Evolutionary conservation across 768 basidiomycete genomes (phyloP).

Genomic region (Lanmaoa rubissima): DNA sequence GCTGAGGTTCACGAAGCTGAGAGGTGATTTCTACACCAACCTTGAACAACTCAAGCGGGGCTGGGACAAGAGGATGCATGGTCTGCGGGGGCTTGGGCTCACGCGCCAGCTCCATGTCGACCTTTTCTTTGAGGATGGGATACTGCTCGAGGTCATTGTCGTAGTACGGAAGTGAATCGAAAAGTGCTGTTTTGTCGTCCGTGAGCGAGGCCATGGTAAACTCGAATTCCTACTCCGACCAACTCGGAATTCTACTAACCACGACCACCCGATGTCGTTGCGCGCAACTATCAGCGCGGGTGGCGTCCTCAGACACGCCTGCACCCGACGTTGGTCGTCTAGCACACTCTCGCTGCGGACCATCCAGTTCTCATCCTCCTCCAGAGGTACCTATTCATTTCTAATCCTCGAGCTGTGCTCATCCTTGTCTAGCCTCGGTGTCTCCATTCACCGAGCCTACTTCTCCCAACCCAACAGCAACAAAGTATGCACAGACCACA

Average conservation of each 20-base stretch:
- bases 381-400: slow-evolving; percentile 42
- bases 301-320: slow-evolving; percentile 41
- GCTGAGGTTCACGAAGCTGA: neutral
- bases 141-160: slow-evolving; percentile 86
- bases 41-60: slow-evolving; percentile 61
- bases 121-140: slow-evolving; percentile 69
- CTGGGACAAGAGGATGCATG: slow-evolving; percentile 74
- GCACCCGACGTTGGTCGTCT: slow-evolving; percentile 34
- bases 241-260: neutral
- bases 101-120: slow-evolving; percentile 73
- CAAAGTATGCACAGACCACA: slow-evolving; percentile 68
- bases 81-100: slow-evolving; percentile 58
- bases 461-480: slow-evolving; percentile 80
- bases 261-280: slow-evolving; percentile 38
- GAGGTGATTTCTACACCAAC: slow-evolving; percentile 39
- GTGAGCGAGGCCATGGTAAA: slow-evolving; percentile 25
- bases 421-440: slow-evolving; percentile 47
- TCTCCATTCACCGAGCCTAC: slow-evolving; percentile 89
- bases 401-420: slow-evolving; percentile 1
- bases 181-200: slow-evolving; percentile 34
- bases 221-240: slow-evolving; percentile 30
- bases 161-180: slow-evolving; percentile 92
- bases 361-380: slow-evolving; percentile 47
- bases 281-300: slow-evolving; percentile 45
- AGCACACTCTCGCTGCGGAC: slow-evolving; percentile 33